These are phyloP conservation scores for Begonia loranthoides DNA, from an alignment of 306 rosid genomes.

Conservation along the genomic window DNA sequence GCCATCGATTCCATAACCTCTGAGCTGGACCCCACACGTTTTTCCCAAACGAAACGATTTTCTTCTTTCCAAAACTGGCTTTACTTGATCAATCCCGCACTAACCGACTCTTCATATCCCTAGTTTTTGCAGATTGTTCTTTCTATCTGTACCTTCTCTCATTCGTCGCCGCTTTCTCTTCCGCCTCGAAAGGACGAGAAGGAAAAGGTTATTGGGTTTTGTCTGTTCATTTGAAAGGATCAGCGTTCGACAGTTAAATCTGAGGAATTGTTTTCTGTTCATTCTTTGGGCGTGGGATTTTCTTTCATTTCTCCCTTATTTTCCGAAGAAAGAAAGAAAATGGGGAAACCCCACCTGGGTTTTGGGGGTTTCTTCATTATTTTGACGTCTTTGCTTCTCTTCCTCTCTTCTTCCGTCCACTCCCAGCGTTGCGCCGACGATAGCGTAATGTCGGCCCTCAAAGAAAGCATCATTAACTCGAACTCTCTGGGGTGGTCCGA, in stretches of 20 bases:
- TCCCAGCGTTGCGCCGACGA: slow-evolving; percentile 35
- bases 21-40: slow-evolving; percentile 13
- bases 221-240: neutral
- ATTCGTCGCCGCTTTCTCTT: slow-evolving; percentile 6
- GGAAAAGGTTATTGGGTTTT: neutral
- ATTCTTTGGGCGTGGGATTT: neutral
- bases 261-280: slow-evolving; percentile 5
- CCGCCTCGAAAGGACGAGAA: slow-evolving; percentile 2
- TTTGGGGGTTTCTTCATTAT: slow-evolving; percentile 6
- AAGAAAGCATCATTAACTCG: slow-evolving; percentile 17
- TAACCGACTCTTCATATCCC: neutral
- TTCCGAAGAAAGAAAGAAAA: slow-evolving; percentile 1
- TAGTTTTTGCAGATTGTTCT: neutral
- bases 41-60: neutral
- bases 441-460: slow-evolving; percentile 30
- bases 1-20: neutral
- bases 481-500: slow-evolving; percentile 35
- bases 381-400: neutral
- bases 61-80: neutral
- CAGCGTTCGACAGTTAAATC: slow-evolving; percentile 10
- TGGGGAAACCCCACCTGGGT: slow-evolving; percentile 25
- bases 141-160: slow-evolving; percentile 1
- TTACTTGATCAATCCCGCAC: neutral
- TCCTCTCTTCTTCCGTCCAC: neutral
- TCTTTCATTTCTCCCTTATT: neutral